These are phyloP conservation scores for Salix brachista DNA, from an alignment of 345 rosid genomes.

Conservation along the genomic window DNA sequence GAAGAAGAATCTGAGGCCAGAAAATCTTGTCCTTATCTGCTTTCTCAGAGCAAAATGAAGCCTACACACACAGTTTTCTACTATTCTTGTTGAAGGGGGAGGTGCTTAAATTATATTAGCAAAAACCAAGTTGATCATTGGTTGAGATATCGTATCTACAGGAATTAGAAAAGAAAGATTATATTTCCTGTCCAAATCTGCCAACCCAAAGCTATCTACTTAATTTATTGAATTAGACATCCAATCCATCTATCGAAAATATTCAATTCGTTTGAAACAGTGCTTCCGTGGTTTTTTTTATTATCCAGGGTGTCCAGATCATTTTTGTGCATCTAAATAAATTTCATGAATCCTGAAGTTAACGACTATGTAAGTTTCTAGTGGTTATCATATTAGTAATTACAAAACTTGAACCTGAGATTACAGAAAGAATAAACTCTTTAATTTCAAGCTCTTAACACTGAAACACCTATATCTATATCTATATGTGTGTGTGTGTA, in stretches of 20 bases:
- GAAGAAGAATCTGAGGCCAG: not conserved
- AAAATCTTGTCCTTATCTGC: not conserved
- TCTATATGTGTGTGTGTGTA: too few relatives aligned
- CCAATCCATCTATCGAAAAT: not conserved
- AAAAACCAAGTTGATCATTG: slow-evolving; percentile 5
- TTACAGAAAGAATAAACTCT: too few relatives aligned
- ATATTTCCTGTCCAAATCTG: not conserved
- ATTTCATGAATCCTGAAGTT: too few relatives aligned
- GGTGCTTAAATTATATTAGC: not conserved
- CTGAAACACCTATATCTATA: too few relatives aligned
- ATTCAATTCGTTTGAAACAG: too few relatives aligned
- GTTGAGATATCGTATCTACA: slow-evolving; percentile 7
- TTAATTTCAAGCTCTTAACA: too few relatives aligned
- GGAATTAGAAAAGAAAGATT: not conserved
- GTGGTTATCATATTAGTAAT: too few relatives aligned
- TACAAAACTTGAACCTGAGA: too few relatives aligned
- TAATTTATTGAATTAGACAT: not conserved
- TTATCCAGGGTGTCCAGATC: fast-evolving
- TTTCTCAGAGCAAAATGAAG: not conserved
- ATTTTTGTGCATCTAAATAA: too few relatives aligned
- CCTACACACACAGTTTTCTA: not conserved
- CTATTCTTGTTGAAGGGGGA: not conserved
- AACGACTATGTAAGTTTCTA: too few relatives aligned
- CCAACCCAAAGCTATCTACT: not conserved
- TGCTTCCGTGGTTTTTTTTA: too few relatives aligned